Evolutionary conservation across 1,284 basidiomycete genomes (phyloP).

Genomic region (Boletus semigastroideus): DNA sequence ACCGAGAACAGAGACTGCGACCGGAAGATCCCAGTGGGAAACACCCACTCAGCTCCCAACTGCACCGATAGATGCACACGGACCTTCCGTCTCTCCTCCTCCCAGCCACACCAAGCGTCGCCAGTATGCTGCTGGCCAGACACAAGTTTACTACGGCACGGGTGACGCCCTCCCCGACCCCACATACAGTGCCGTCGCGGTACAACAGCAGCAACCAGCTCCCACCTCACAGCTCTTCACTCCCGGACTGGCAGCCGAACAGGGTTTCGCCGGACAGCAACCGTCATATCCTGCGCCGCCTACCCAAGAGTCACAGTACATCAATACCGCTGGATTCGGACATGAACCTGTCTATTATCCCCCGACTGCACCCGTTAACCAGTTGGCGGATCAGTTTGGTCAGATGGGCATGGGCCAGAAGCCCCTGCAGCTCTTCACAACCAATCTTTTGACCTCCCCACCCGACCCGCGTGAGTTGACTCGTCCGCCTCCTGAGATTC

Average conservation of each 20-base stretch:
- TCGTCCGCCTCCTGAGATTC: slow-evolving; percentile 84
- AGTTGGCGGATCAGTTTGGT: slow-evolving; percentile 81
- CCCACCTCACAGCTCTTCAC: slow-evolving; percentile 77
- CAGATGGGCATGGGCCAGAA: slow-evolving; percentile 78
- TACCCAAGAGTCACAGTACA: slow-evolving; percentile 57
- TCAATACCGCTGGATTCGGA: slow-evolving; percentile 47
- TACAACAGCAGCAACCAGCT: slow-evolving; percentile 42
- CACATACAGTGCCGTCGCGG: slow-evolving; percentile 34
- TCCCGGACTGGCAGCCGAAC: slow-evolving; percentile 71
- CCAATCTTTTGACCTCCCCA: slow-evolving; percentile 87
- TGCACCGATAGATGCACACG: slow-evolving; percentile 38
- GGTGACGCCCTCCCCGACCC: slow-evolving; percentile 44
- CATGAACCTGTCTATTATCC: slow-evolving; percentile 55
- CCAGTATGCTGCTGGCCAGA: slow-evolving; percentile 89
- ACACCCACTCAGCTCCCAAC: slow-evolving; percentile 43
- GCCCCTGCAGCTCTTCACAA: slow-evolving; percentile 73
- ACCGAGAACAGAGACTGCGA: slow-evolving; percentile 45
- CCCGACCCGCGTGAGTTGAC: slow-evolving; percentile 86
- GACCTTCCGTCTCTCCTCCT: slow-evolving; percentile 40
- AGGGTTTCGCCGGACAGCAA: slow-evolving; percentile 61
- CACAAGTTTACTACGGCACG: slow-evolving; percentile 78
- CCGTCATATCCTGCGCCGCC: slow-evolving; percentile 47
- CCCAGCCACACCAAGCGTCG: slow-evolving; percentile 63
- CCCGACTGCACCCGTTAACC: slow-evolving; percentile 50
- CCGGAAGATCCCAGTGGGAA: slow-evolving; percentile 69